Percentiles rank a stretch among this genome's conserved stretches.
Conservation (phyloP, 495 filamentous ascomycete genomes). For the Letharia columbiana region DNA sequence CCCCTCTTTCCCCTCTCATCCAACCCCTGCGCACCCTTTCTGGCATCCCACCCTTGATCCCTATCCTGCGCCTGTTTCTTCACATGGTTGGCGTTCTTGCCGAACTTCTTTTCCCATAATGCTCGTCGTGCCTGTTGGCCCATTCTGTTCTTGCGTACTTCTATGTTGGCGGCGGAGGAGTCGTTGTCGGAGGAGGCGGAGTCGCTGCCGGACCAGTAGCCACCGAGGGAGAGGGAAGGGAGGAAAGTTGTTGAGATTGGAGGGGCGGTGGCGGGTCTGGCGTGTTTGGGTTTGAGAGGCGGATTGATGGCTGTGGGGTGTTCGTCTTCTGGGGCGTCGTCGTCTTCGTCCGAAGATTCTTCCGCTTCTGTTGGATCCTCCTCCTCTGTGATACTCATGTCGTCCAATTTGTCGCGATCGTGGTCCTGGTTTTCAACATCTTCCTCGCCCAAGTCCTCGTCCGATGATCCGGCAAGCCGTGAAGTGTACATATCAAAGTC, state of each 20-base stretch:
- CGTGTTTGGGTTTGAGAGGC: constrained; percentile 16
- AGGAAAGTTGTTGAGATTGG: constrained; percentile 68
- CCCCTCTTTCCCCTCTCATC: constrained; percentile 24
- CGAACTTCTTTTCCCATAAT: constrained; percentile 90
- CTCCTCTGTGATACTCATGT: constrained; percentile 15
- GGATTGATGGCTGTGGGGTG: background rate
- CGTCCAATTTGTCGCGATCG: constrained; percentile 16
- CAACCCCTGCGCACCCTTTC: constrained; percentile 35
- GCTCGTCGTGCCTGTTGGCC: constrained; percentile 80
- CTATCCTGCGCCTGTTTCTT: constrained; percentile 33
- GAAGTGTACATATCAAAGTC: constrained; percentile 43
- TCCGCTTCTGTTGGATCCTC: constrained; percentile 4
- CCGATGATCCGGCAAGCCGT: constrained; percentile 46
- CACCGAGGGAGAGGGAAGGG: constrained; percentile 73
- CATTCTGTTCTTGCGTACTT: constrained; percentile 65
- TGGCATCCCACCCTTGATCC: constrained; percentile 43
- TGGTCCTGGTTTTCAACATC: constrained; percentile 33
- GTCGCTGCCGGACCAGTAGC: constrained; percentile 88
- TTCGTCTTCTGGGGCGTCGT: background rate
- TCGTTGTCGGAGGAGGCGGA: constrained; percentile 36
- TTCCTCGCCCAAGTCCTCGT: constrained; percentile 38
- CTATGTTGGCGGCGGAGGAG: background rate
- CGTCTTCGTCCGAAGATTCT: background rate
- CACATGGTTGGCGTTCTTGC: constrained; percentile 65
- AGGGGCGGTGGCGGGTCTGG: constrained; percentile 15